Evolutionary conservation across 2,329 filamentous ascomycete species (phyloP).

Genomic region (Fusarium paranaense): DNA sequence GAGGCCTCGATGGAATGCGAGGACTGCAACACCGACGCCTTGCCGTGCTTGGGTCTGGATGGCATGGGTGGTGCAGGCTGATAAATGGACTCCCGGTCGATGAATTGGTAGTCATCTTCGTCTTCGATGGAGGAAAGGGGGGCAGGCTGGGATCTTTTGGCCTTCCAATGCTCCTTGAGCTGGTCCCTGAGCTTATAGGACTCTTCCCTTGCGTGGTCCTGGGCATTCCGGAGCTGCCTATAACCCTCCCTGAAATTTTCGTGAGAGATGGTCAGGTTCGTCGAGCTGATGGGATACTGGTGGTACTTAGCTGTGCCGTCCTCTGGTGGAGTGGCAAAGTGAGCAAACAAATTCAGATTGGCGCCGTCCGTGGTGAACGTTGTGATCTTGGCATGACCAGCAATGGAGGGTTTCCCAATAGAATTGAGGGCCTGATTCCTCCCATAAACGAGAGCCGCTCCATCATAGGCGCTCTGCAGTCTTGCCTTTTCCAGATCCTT

Average conservation of each 20-base stretch:
- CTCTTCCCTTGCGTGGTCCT: background rate
- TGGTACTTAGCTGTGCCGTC: slow-evolving; percentile 36
- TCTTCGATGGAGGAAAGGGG: background rate
- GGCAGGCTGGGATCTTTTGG: background rate
- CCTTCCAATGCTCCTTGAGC: background rate
- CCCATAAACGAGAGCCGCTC: slow-evolving; percentile 44
- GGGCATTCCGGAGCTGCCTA: background rate
- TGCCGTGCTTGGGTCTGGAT: background rate
- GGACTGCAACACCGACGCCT: background rate
- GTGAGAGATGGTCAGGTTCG: background rate
- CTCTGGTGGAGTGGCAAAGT: slow-evolving; percentile 35
- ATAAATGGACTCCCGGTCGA: background rate
- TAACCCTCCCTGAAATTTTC: background rate
- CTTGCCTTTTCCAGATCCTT: slow-evolving; percentile 27
- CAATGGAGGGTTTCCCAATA: slow-evolving; percentile 25
- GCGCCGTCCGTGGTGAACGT: slow-evolving; percentile 46
- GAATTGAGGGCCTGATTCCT: slow-evolving; percentile 41
- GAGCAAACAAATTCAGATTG: slow-evolving; percentile 41
- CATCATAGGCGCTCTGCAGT: slow-evolving; percentile 39
- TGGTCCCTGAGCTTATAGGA: background rate
- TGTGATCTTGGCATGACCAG: slow-evolving; percentile 36
- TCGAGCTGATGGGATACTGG: slow-evolving; percentile 30
- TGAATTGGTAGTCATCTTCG: background rate
- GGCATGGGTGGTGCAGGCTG: background rate
- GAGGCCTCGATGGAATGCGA: background rate